Percentiles rank a stretch among this genome's conserved stretches.
These are phyloP conservation scores for Melampsora larici-populina DNA, from an alignment of 1,284 basidiomycete genomes.

Conservation along the genomic window DNA sequence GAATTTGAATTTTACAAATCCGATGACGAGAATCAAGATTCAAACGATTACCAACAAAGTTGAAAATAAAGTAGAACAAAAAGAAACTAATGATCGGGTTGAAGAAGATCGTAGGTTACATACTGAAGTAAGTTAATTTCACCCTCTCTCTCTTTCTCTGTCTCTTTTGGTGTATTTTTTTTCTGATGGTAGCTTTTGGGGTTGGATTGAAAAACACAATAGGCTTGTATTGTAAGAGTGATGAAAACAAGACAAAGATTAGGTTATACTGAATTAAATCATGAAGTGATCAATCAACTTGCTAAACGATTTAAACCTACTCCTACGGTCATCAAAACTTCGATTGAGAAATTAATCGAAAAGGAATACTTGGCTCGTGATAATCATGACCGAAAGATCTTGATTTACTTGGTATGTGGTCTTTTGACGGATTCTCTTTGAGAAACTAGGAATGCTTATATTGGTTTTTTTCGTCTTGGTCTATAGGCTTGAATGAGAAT, in stretches of 20 bases:
- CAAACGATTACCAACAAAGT: slow-evolving; percentile 80
- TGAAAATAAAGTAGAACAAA: slow-evolving; percentile 79
- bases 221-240: slow-evolving; percentile 94
- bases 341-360: slow-evolving; percentile 91
- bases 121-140: slow-evolving; percentile 67
- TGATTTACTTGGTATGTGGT: slow-evolving; percentile 48
- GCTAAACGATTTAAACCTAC: slow-evolving; percentile 79
- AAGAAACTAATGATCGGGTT: slow-evolving; percentile 83
- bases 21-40: slow-evolving; percentile 89
- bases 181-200: too few species aligned
- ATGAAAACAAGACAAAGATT: slow-evolving; percentile 96
- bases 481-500: too few species aligned
- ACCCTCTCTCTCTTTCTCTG: too few species aligned
- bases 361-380: slow-evolving; percentile 53
- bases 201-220: slow-evolving; percentile 37
- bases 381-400: slow-evolving; percentile 47
- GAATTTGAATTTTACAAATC: slow-evolving; percentile 74
- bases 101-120: slow-evolving; percentile 89
- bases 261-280: slow-evolving; percentile 81
- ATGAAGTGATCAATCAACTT: slow-evolving; percentile 84
- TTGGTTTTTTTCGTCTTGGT: neutral
- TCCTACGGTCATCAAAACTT: slow-evolving; percentile 82
- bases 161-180: slow-evolving; percentile 28
- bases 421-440: neutral
- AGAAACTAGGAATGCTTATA: neutral